Evolutionary conservation across 345 rosid genomes (phyloP).

Genomic region (Citrus reticulata): DNA sequence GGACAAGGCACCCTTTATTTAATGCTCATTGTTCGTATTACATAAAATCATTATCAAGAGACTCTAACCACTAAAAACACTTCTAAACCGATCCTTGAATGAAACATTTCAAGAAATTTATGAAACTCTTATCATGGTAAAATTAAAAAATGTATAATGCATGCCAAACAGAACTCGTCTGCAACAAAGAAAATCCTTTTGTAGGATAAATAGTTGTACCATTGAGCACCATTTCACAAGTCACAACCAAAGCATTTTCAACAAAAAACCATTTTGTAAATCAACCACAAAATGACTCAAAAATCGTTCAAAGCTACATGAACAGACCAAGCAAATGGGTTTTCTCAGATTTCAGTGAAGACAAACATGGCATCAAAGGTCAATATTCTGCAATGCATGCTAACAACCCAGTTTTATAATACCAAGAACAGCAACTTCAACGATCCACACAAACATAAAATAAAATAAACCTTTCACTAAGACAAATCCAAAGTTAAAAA

Average conservation of each 20-base stretch:
- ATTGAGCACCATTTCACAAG: neutral
- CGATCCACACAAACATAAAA: neutral
- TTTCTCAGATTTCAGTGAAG: neutral
- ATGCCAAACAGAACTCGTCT: neutral
- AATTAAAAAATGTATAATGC: neutral
- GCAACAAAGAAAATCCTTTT: neutral
- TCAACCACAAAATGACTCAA: neutral
- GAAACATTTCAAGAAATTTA: neutral
- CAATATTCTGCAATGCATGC: slow-evolving; percentile 1
- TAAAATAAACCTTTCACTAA: neutral
- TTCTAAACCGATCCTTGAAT: neutral
- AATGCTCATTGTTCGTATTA: neutral
- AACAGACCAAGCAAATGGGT: neutral
- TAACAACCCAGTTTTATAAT: slow-evolving; percentile 1
- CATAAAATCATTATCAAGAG: neutral
- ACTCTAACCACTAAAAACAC: neutral
- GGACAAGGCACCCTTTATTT: neutral
- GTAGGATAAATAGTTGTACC: neutral
- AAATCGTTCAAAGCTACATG: neutral
- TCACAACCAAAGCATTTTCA: neutral
- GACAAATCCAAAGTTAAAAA: neutral
- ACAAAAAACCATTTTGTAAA: neutral
- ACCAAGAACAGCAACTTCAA: neutral
- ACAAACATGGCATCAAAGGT: neutral
- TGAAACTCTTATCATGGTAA: neutral